Evolutionary conservation across 202 grass and related monocot genomes (phyloP), one percentile per base, ranked within the genome.

Genomic region (Digitaria exilis): DNA sequence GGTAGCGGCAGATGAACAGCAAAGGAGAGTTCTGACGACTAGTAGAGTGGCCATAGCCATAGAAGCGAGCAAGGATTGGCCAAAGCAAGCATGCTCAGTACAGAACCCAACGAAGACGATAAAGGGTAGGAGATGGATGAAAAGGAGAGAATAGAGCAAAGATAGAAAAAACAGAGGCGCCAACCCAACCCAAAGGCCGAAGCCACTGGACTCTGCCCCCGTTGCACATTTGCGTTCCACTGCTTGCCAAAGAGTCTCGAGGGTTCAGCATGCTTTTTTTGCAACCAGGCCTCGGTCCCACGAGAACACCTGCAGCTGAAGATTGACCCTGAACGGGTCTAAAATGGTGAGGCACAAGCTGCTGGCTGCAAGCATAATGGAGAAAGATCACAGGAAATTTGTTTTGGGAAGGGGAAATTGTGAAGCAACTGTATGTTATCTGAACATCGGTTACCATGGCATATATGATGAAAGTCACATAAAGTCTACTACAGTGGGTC

Each of bases 41-140:
- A n/a, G 78, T 65, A n/a, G 78, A 82, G 29, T 58, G 75, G 74
- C 74, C 32, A 32, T 19, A 43, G 4, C 22, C 26, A 37, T 34
- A 26, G 60, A 34, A 81, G 71, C 58, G 29, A 50, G 50, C 29
- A 26, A 45, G 42, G 2, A 29, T 31, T 49, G 46, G 44, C 15
- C 69, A 71, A 69, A 59, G 58, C 71, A 68, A 42, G 76, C 88
- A 78, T 86, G 73, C 79, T 68, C 62, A 21, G 64, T 86, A 59
- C 87, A 89, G 35, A 86, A 80, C 87, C 90, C 83, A 81, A 89
- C 42, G 76, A 84, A 76, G 41, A 59, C 31, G 69, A 51, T 71
- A 79, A 34, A 73, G 30, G 50, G 66, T 35, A 64, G 58, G 60
- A 39, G 67, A 26, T 26, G 32, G 67, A 81, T 87, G 49, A 79